A percentile compares a stretch with the other conserved stretches of the same genome.
These are phyloP conservation scores for Botrytis hyacinthi DNA, from an alignment of 2,329 filamentous ascomycete species.

Conservation along the genomic window DNA sequence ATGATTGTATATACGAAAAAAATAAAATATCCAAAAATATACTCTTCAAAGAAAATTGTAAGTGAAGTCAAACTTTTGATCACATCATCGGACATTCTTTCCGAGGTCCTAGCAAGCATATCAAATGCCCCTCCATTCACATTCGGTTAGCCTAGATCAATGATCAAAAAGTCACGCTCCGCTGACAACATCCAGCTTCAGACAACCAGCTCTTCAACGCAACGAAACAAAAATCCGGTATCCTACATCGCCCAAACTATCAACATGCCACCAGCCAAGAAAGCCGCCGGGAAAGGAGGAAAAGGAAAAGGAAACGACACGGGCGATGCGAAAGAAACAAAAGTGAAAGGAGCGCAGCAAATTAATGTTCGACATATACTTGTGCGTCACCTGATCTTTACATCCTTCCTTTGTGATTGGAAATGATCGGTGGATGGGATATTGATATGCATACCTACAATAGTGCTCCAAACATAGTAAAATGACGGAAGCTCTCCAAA, in stretches of 20 bases:
- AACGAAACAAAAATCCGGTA: background rate
- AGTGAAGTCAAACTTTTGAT: background rate
- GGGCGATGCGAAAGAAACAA: constrained; percentile 42
- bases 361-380: constrained; percentile 73
- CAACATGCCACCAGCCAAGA: constrained; percentile 37
- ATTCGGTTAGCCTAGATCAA: background rate
- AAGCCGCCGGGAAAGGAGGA: constrained; percentile 32
- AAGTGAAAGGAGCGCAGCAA: constrained; percentile 60
- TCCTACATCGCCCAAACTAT: background rate
- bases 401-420: background rate
- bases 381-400: constrained; percentile 28
- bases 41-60: background rate
- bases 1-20: background rate
- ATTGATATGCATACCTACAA: background rate
- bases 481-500: constrained; percentile 71
- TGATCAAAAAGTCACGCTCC: background rate
- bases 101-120: background rate
- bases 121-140: constrained; percentile 3
- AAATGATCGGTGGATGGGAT: background rate
- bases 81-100: background rate
- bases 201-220: background rate
- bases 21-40: background rate
- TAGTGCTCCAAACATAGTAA: constrained; percentile 74
- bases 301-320: constrained; percentile 39
- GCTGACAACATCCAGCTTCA: background rate